Conservation (phyloP, 208 protist species). For the Trypanosoma scelopori region DNA sequence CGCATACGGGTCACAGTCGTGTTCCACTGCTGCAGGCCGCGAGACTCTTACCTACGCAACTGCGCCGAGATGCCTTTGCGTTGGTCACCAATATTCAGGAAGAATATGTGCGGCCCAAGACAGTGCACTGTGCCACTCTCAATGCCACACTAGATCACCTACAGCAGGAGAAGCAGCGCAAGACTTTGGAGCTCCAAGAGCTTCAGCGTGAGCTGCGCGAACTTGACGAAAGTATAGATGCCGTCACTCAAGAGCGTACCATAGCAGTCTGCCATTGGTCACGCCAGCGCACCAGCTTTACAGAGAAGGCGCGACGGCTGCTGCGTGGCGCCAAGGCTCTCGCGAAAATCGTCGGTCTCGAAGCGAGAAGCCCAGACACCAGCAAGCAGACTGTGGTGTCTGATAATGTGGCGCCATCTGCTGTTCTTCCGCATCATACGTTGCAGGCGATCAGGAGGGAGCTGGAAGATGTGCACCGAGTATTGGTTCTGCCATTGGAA, state of each 20-base stretch:
- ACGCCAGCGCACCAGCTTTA: conserved; percentile 36
- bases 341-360: conserved; percentile 2
- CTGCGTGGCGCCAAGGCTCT: conserved; percentile 34
- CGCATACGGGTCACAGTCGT: conserved; percentile 66
- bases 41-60: conserved; percentile 38
- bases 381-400: background rate
- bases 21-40: conserved; percentile 48
- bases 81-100: conserved; percentile 38
- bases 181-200: conserved; percentile 36
- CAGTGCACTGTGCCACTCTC: conserved; percentile 32
- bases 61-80: conserved; percentile 43
- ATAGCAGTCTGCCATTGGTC: conserved; percentile 58
- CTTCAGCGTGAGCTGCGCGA: conserved; percentile 34
- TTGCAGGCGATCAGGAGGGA: conserved; percentile 40
- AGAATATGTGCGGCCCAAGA: conserved; percentile 22
- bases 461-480: conserved; percentile 20
- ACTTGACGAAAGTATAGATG: conserved; percentile 41
- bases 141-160: conserved; percentile 33
- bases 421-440: background rate
- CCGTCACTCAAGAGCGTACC: conserved; percentile 36
- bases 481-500: conserved; percentile 14
- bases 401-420: background rate
- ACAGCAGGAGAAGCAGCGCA: conserved; percentile 24
- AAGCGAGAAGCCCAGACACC: background rate
- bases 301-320: conserved; percentile 18